phyloP scores from a whole-genome alignment of 1,139 yeast genomes.

The Blastobotrys aristatus region DNA sequence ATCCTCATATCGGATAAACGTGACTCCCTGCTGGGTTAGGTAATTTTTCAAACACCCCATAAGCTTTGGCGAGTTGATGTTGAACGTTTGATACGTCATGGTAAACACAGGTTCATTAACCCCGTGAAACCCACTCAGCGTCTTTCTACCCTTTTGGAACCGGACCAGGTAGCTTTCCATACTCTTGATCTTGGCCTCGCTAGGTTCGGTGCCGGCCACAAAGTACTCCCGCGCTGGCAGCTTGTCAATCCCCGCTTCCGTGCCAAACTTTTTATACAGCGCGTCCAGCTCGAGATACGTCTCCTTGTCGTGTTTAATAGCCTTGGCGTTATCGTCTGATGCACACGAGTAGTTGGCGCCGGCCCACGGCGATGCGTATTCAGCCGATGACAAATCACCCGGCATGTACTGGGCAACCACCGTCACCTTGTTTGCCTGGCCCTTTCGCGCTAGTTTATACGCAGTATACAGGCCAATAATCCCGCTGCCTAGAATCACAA shows the following conservation, averaged over 20 bases:
- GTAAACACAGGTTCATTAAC: slow-evolving; percentile 41
- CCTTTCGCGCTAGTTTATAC: slow-evolving; percentile 44
- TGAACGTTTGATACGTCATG: slow-evolving; percentile 52
- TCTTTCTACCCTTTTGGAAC: slow-evolving; percentile 27
- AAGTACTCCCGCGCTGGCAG: slow-evolving; percentile 55
- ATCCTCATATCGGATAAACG: slow-evolving; percentile 36
- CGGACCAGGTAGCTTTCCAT: slow-evolving; percentile 45
- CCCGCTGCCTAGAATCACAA: slow-evolving; percentile 44
- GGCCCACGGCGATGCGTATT: slow-evolving; percentile 76
- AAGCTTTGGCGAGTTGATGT: slow-evolving; percentile 62
- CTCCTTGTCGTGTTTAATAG: slow-evolving; percentile 48
- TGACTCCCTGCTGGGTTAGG: slow-evolving; percentile 46
- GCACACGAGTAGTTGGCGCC: slow-evolving; percentile 57
- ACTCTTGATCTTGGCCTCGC: slow-evolving; percentile 43
- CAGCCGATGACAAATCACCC: slow-evolving; percentile 65
- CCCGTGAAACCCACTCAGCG: slow-evolving; percentile 41
- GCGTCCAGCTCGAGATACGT: slow-evolving; percentile 48
- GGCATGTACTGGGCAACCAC: slow-evolving; percentile 62
- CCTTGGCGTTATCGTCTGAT: slow-evolving; percentile 51
- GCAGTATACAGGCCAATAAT: slow-evolving; percentile 66
- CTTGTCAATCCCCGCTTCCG: slow-evolving; percentile 51
- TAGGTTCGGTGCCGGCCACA: slow-evolving; percentile 43
- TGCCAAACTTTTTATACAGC: slow-evolving; percentile 48
- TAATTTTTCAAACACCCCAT: slow-evolving; percentile 43
- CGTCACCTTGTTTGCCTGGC: slow-evolving; percentile 45